Evolutionary conservation across 2,329 filamentous ascomycete genomes (phyloP).

Genomic region (Mycosphaerella arachidis): DNA sequence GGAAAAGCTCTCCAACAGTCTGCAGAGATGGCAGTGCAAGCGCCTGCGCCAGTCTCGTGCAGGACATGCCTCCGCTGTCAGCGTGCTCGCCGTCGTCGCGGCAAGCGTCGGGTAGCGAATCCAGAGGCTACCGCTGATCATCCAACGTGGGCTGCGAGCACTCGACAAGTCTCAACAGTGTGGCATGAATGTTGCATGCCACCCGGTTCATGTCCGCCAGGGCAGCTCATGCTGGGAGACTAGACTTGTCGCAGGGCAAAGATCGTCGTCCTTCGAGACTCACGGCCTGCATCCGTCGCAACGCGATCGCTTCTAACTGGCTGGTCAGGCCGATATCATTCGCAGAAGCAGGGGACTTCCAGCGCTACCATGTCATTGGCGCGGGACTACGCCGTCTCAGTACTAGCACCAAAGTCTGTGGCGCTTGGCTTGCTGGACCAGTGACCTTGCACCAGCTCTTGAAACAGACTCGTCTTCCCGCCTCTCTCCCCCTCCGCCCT

Average conservation of each 20-base stretch:
- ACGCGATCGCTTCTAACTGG: neutral
- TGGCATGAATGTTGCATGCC: neutral
- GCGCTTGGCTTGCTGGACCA: neutral
- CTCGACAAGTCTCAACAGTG: neutral
- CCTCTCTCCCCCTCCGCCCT: constrained; percentile 1
- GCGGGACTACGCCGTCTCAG: neutral
- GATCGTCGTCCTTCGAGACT: constrained; percentile 1
- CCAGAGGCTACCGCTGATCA: neutral
- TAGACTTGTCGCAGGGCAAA: neutral
- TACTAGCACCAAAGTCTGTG: neutral
- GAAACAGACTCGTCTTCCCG: neutral
- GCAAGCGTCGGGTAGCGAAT: neutral
- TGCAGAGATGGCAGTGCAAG: neutral
- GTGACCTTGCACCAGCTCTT: neutral
- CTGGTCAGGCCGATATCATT: neutral
- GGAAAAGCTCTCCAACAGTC: neutral
- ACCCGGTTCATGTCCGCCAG: neutral
- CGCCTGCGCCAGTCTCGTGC: neutral
- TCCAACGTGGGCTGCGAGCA: neutral
- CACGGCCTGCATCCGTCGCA: neutral
- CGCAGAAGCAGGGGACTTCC: neutral
- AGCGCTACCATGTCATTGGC: constrained; percentile 1
- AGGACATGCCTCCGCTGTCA: neutral
- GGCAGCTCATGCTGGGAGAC: neutral
- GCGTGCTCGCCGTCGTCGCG: neutral